These are phyloP conservation scores for Grosmannia clavigera DNA, from an alignment of 2,329 filamentous ascomycete genomes.

Conservation along the genomic window DNA sequence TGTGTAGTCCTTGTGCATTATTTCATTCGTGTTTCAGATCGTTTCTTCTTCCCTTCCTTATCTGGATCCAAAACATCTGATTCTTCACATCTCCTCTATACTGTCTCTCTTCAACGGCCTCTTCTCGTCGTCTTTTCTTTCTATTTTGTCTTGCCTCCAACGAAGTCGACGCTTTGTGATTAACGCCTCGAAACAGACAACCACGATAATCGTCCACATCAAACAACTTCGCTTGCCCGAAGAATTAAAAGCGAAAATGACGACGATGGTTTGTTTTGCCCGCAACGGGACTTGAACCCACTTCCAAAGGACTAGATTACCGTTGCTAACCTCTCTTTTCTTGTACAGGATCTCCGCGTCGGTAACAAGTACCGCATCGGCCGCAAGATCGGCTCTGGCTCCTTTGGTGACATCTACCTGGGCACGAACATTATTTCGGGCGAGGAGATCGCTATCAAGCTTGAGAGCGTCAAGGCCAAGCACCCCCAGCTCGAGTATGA, in stretches of 20 bases:
- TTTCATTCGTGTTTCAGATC: background rate
- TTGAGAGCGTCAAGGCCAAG: slow-evolving; percentile 98
- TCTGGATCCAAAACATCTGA: background rate
- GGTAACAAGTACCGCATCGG: slow-evolving; percentile 99
- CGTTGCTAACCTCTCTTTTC: too few species aligned
- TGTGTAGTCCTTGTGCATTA: background rate
- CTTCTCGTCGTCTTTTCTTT: background rate
- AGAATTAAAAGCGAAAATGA: slow-evolving; percentile 25
- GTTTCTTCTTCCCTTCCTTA: too few species aligned
- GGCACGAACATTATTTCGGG: slow-evolving; percentile 99
- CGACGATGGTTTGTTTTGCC: slow-evolving; percentile 35
- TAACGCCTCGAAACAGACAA: background rate
- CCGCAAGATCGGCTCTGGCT: slow-evolving; percentile 95
- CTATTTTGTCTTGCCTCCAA: background rate
- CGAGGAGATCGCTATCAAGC: slow-evolving; percentile 99
- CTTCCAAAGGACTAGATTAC: background rate
- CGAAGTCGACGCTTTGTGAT: background rate
- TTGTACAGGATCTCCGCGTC: slow-evolving; percentile 82
- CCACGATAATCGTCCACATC: background rate
- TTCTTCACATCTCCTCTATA: background rate
- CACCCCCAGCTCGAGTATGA: slow-evolving; percentile 98
- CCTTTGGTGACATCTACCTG: slow-evolving; percentile 96
- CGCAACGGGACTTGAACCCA: too few species aligned
- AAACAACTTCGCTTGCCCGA: slow-evolving; percentile 11
- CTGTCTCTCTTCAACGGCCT: background rate